These are phyloP conservation scores for Inosperma sp. DNA, from an alignment of 768 basidiomycete genomes.

Conservation along the genomic window DNA sequence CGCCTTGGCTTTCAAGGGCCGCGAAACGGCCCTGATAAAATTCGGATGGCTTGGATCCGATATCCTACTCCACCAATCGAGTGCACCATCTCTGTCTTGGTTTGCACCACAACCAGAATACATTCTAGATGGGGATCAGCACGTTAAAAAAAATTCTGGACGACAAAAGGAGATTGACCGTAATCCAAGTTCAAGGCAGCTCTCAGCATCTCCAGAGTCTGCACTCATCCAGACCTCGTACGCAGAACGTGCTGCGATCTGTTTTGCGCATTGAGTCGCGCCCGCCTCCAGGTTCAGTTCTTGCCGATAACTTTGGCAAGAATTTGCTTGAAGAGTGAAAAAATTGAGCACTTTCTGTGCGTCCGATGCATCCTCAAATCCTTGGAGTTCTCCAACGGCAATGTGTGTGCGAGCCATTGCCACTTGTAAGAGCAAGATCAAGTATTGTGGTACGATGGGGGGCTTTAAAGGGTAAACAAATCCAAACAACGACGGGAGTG, in stretches of 20 bases:
- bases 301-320: background rate
- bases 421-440: too few relatives aligned
- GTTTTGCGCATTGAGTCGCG: background rate
- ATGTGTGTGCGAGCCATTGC: background rate
- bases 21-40: background rate
- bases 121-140: background rate
- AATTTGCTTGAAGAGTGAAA: background rate
- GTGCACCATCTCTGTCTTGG: background rate
- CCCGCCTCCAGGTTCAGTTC: background rate
- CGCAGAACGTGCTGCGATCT: background rate
- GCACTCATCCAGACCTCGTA: background rate
- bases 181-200: background rate
- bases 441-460: too few relatives aligned
- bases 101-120: background rate
- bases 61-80: constrained; percentile 1
- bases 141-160: background rate
- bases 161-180: background rate
- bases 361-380: background rate
- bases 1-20: background rate
- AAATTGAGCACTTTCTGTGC: background rate
- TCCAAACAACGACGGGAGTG: too few relatives aligned
- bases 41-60: background rate
- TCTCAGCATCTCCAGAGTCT: background rate
- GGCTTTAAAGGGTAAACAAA: too few relatives aligned
- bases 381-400: background rate